Evolutionary conservation across 768 basidiomycete species (phyloP).

Genomic region (Tricholoma saponaceum): DNA sequence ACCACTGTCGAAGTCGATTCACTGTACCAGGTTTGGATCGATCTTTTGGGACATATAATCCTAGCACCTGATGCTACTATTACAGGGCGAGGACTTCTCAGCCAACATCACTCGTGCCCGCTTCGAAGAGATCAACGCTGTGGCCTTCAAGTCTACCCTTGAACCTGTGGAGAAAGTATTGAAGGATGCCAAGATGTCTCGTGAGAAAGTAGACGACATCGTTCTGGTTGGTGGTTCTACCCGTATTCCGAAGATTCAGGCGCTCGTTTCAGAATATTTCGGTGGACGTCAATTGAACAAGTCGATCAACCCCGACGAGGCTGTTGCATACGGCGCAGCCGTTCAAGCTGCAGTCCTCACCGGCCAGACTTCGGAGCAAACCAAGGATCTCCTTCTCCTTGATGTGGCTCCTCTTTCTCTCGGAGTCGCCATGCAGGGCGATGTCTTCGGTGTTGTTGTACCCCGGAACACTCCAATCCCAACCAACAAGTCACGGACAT

Average conservation of each 20-base stretch:
- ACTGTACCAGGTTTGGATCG: constrained; percentile 75
- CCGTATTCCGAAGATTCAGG: constrained; percentile 99
- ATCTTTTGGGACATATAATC: not conserved
- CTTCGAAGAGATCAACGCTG: constrained; percentile 99
- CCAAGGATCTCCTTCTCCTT: constrained; percentile 95
- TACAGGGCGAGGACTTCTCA: constrained; percentile 93
- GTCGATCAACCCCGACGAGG: constrained; percentile 99
- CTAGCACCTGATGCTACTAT: constrained; percentile 4
- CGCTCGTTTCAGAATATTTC: constrained; percentile 98
- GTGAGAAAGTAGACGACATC: constrained; percentile 97
- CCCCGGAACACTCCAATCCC: constrained; percentile 99
- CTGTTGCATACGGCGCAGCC: constrained; percentile 99
- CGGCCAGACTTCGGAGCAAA: constrained; percentile 98
- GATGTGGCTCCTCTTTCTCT: constrained; percentile 98
- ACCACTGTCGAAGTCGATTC: constrained; percentile 99
- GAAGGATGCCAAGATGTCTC: constrained; percentile 97
- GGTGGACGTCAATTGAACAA: constrained; percentile 98
- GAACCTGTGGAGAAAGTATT: constrained; percentile 99
- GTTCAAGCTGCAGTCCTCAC: constrained; percentile 99
- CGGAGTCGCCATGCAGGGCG: constrained; percentile 99
- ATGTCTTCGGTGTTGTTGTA: constrained; percentile 99
- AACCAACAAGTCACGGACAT: constrained; percentile 97
- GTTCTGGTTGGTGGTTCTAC: constrained; percentile 99
- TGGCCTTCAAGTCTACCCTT: constrained; percentile 92
- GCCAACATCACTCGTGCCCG: constrained; percentile 99